A percentile compares a stretch with the other conserved stretches of the same genome.
Conservation (phyloP, 192 early-diverging fungal genomes). For the Pecoramyces ruminantium region DNA sequence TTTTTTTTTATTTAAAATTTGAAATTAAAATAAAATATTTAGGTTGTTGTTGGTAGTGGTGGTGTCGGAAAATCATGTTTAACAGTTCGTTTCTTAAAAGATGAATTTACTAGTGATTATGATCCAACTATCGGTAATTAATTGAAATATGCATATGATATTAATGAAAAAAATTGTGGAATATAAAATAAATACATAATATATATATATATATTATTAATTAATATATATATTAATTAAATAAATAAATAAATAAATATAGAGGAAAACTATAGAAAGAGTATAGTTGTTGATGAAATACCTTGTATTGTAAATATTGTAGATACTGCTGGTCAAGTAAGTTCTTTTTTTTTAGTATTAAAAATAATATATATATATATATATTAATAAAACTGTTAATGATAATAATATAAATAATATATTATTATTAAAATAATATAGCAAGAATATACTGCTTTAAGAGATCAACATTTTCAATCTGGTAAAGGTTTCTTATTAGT, state of each 20-base stretch:
- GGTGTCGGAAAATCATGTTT: constrained; percentile 44
- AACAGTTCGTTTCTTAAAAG: constrained; percentile 36
- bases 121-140: constrained; percentile 29
- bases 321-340: constrained; percentile 36
- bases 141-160: too few relatives aligned
- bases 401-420: too few relatives aligned
- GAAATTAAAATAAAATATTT: background rate
- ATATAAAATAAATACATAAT: too few relatives aligned
- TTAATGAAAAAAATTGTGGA: too few relatives aligned
- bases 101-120: constrained; percentile 38
- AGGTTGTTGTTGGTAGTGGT: constrained; percentile 41
- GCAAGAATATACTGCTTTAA: constrained; percentile 35
- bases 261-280: constrained; percentile 42
- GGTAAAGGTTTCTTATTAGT: constrained; percentile 41
- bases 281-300: constrained; percentile 20
- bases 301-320: constrained; percentile 28
- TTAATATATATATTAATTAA: too few relatives aligned
- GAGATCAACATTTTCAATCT: constrained; percentile 34
- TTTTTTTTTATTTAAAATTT: too few relatives aligned
- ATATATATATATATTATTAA: too few relatives aligned
- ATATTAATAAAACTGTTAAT: too few relatives aligned
- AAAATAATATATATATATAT: too few relatives aligned
- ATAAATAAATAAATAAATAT: background rate
- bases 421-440: too few relatives aligned
- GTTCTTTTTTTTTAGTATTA: background rate